Evolutionary conservation across 1,139 yeast genomes (phyloP).

Genomic region (Pneumocystis jirovecii): DNA sequence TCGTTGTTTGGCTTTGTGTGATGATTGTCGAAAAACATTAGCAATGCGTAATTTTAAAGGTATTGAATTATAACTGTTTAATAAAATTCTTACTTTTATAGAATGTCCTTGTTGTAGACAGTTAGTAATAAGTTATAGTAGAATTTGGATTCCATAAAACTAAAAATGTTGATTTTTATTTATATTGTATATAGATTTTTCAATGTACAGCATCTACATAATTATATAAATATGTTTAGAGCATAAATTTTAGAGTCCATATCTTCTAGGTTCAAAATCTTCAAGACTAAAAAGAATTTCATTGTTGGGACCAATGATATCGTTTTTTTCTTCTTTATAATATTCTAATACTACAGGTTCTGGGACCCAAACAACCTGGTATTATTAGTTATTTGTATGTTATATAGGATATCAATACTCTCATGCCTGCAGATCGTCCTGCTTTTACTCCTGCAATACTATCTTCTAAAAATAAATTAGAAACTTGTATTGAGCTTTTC

Average conservation of each 20-base stretch:
- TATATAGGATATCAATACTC: neutral
- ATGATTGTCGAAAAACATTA: neutral
- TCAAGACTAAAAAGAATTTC: neutral
- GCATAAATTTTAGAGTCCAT: neutral
- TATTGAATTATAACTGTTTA: neutral
- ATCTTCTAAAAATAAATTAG: slow-evolving; percentile 38
- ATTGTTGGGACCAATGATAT: slow-evolving; percentile 29
- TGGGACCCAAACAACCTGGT: slow-evolving; percentile 75
- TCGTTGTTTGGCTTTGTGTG: neutral
- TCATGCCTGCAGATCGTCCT: slow-evolving; percentile 72
- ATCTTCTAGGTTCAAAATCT: neutral
- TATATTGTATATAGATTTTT: neutral
- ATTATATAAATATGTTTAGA: neutral
- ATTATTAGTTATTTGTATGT: neutral
- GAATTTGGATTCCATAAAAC: neutral
- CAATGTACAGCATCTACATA: neutral
- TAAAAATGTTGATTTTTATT: neutral
- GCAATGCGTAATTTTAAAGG: neutral
- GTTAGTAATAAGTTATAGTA: neutral
- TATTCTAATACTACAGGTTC: slow-evolving; percentile 52
- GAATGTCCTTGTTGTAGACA: neutral
- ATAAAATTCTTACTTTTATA: neutral
- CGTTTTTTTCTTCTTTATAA: slow-evolving; percentile 30
- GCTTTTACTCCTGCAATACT: slow-evolving; percentile 80
- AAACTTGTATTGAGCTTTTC: neutral